Base-by-base conservation (phyloP, 1,139 yeast genomes). In the Suhomyces coccinellae region DNA sequence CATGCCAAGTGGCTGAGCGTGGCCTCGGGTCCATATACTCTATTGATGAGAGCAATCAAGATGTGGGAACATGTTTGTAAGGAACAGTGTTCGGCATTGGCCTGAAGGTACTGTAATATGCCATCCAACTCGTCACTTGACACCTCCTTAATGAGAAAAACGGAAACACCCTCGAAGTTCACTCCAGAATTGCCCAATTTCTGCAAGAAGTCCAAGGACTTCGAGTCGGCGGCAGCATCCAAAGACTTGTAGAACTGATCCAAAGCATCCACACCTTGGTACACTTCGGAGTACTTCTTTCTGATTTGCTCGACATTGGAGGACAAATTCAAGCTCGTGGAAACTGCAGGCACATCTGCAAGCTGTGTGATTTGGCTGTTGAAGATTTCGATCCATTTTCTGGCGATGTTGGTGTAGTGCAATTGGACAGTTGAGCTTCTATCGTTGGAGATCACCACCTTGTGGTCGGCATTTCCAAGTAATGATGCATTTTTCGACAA, bases 311-410 rank as follows among this genome's bases (percentile, higher is more conserved):
- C 43, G 3, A 31, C 13, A 39, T 45, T 45, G 5, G 38, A 13
- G 2, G 48, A 41, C 14, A 45, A 36, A 4, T 29, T 36, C 30
- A 48, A 42, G n/a, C 27, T 36, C 3, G 37, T 44, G 3, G 29
- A 15, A 11, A 14, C 24, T 3, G 27, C 12, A 4, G 46, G 24
- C 15, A 65, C 43, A 3, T 58, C 59, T 8, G 45, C 38, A 26
- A 69, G 54, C 7, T 40, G 28, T 2, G 42, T 30, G 22, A 62
- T 57, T 38, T 58, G 60, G 9, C 55, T 43, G 38, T 67, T 65
- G 50, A 66, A 68, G 2, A 55, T 51, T 4, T 63, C 56, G 14
- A 65, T 46, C 73, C 77, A 74, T 24, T 60, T 56, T 5, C 52
- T 50, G 1, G 67, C 59, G 14, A 68, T 57, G 35, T 60, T 59